phyloP scores from a whole-genome alignment of 140 eudicot species.

The Stevia rebaudiana region DNA sequence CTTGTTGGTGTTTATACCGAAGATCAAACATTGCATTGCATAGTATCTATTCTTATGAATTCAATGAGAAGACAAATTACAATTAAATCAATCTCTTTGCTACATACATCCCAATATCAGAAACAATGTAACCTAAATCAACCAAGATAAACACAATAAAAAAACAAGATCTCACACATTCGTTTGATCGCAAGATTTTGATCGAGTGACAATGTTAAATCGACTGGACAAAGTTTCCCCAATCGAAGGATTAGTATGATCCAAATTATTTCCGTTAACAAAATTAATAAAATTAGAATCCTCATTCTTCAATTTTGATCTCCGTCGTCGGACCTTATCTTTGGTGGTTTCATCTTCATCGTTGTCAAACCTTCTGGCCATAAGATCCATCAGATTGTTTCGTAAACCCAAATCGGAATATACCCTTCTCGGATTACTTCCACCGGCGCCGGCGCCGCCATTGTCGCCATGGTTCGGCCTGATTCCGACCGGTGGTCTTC shows the following conservation, averaged over 20 bases:
- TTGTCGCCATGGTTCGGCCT: slow-evolving; percentile 25
- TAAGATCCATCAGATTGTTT: slow-evolving; percentile 76
- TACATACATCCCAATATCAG: slow-evolving; percentile 21
- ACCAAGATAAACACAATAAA: neutral
- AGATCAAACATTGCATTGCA: neutral
- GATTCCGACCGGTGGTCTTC: slow-evolving; percentile 57
- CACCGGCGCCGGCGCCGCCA: slow-evolving; percentile 30
- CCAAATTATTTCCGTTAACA: neutral
- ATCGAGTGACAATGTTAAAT: slow-evolving; percentile 22
- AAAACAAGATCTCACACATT: slow-evolving; percentile 17
- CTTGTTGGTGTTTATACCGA: neutral
- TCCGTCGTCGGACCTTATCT: slow-evolving; percentile 17
- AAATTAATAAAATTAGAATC: slow-evolving; percentile 20
- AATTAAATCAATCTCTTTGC: neutral
- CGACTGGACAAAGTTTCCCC: slow-evolving; percentile 27
- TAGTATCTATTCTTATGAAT: slow-evolving; percentile 15
- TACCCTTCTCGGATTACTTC: slow-evolving; percentile 57
- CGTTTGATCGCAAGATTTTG: slow-evolving; percentile 26
- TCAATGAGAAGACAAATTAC: neutral
- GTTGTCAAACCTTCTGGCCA: slow-evolving; percentile 41
- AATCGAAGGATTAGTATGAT: slow-evolving; percentile 29
- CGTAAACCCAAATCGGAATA: slow-evolving; percentile 82
- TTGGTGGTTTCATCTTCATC: slow-evolving; percentile 23
- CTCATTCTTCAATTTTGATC: slow-evolving; percentile 26
- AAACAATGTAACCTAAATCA: slow-evolving; percentile 27